A percentile compares a stretch with the other conserved stretches of the same genome.
phyloP scores from a whole-genome alignment of 495 filamentous ascomycete genomes.

The Lasiosphaeris hirsuta region DNA sequence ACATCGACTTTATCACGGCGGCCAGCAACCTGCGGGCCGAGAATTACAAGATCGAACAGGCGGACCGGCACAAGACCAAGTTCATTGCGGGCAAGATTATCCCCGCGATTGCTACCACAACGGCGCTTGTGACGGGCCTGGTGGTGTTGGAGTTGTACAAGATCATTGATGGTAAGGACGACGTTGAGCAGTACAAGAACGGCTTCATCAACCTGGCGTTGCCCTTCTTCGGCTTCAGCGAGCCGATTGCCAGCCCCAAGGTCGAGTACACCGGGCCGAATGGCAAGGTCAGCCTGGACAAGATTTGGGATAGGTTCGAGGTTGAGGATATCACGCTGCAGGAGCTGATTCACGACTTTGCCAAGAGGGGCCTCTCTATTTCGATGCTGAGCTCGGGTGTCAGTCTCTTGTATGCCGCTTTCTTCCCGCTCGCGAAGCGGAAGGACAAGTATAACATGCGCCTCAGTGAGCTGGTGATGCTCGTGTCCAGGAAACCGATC shows the following conservation, averaged over 20 bases:
- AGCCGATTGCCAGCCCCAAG: conserved; percentile 90
- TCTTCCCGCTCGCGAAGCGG: conserved; percentile 83
- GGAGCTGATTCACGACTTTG: conserved; percentile 79
- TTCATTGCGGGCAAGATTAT: conserved; percentile 99
- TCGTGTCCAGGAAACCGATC: conserved; percentile 86
- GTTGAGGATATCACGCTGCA: conserved; percentile 77
- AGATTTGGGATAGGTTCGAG: conserved; percentile 98
- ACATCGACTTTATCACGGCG: conserved; percentile 99
- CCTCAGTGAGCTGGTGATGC: conserved; percentile 82
- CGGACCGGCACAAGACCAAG: conserved; percentile 96
- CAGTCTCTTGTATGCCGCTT: conserved; percentile 91
- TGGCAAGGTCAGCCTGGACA: conserved; percentile 83
- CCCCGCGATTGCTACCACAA: conserved; percentile 96
- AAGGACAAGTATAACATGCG: conserved; percentile 63
- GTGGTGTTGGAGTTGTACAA: conserved; percentile 95
- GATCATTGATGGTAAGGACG: conserved; percentile 88
- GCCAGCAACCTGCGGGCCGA: conserved; percentile 95
- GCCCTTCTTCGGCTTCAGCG: conserved; percentile 97
- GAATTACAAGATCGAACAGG: conserved; percentile 92
- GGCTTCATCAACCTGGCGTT: conserved; percentile 96
- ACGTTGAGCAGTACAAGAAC: conserved; percentile 98
- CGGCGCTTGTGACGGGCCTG: conserved; percentile 89
- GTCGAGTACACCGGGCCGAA: conserved; percentile 74
- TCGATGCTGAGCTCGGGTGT: conserved; percentile 96
- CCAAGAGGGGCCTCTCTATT: conserved; percentile 72